These are phyloP conservation scores for Monilinia aucupariae DNA, from an alignment of 2,329 filamentous ascomycete genomes.

Conservation along the genomic window DNA sequence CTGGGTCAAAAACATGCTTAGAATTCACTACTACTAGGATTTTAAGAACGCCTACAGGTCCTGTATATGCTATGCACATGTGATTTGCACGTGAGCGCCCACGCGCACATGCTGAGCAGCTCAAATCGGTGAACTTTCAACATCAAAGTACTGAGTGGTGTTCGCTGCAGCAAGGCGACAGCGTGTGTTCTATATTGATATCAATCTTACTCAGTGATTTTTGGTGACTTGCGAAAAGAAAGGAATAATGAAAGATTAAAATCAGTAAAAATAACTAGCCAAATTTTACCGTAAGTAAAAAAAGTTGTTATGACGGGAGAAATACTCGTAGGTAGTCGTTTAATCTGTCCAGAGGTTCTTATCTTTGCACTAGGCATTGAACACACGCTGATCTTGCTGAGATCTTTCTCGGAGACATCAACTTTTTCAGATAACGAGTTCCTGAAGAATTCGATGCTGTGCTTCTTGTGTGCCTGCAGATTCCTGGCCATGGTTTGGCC, in stretches of 20 bases:
- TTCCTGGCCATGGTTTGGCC: too few species aligned
- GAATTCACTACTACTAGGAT: too few species aligned
- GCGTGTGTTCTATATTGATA: neutral
- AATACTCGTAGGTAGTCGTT: neutral
- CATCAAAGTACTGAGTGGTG: conserved; percentile 2
- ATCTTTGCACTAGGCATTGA: neutral
- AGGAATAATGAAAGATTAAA: neutral
- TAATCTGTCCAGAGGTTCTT: neutral
- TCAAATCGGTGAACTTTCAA: too few species aligned
- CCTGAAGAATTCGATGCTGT: neutral
- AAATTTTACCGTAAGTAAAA: neutral
- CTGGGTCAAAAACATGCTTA: too few species aligned
- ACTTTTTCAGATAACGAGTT: neutral
- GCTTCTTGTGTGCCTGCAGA: neutral
- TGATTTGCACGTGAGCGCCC: too few species aligned
- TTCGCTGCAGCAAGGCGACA: neutral
- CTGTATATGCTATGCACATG: too few species aligned
- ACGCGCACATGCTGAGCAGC: too few species aligned
- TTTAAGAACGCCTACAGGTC: too few species aligned
- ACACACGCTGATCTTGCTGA: neutral
- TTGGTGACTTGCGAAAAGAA: neutral
- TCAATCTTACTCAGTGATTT: neutral
- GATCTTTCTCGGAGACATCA: neutral
- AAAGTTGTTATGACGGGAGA: neutral
- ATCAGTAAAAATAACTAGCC: neutral